A percentile compares a stretch with the other conserved stretches of the same genome.
These are phyloP conservation scores for Eurotiales sp. DNA, from an alignment of 2,329 filamentous ascomycete genomes.

Conservation along the genomic window DNA sequence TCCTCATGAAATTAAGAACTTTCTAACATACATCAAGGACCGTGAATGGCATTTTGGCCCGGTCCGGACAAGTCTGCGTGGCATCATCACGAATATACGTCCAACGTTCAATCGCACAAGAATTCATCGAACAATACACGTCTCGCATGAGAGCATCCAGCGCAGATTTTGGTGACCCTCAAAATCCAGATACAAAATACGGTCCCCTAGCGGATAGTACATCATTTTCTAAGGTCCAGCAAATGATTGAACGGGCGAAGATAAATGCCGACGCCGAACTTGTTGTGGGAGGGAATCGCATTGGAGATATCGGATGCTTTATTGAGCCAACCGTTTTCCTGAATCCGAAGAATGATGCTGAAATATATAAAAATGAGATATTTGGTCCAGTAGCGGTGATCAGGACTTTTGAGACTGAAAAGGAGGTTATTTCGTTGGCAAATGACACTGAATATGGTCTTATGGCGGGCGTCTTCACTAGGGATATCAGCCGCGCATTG, in stretches of 20 bases:
- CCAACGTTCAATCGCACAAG: not conserved
- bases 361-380: conserved; percentile 48
- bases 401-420: conserved; percentile 54
- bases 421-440: conserved; percentile 51
- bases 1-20: not conserved
- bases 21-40: not conserved
- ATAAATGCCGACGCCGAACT: not conserved
- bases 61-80: too few relatives aligned
- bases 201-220: not conserved
- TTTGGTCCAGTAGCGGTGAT: conserved; percentile 56
- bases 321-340: conserved; percentile 57
- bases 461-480: conserved; percentile 3
- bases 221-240: not conserved
- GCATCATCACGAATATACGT: not conserved
- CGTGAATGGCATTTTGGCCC: too few relatives aligned
- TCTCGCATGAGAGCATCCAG: not conserved
- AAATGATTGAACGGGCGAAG: not conserved
- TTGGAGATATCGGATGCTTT: conserved; percentile 49
- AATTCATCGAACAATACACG: not conserved
- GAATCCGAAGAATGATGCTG: conserved; percentile 43
- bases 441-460: conserved; percentile 43
- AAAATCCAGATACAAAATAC: not conserved
- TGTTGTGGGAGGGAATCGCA: not conserved
- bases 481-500: conserved; percentile 3
- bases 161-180: not conserved